phyloP scores from a whole-genome alignment of 108 stramenopile genomes.

The Stephanodiscus minutulus region DNA sequence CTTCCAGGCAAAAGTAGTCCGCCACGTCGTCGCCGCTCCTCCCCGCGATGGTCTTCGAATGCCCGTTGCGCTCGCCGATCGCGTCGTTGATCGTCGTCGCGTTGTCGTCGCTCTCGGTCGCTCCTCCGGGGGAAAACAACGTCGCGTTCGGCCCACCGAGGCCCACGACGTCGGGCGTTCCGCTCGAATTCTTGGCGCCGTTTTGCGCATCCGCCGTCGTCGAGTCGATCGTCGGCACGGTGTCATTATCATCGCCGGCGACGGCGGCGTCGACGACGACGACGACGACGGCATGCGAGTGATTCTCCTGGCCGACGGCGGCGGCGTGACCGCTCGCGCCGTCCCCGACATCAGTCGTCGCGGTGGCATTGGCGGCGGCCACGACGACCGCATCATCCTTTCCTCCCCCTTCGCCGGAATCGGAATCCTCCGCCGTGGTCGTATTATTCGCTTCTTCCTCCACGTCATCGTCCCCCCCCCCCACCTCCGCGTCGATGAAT shows the following conservation, averaged over 20 bases:
- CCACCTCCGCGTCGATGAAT: neutral
- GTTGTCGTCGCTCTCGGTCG: neutral
- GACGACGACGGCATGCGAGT: no score
- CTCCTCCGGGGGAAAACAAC: neutral
- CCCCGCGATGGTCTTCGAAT: neutral
- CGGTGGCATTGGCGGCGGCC: no score
- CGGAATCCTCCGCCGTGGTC: no score
- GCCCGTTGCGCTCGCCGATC: neutral
- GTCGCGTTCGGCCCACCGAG: neutral
- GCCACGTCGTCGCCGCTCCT: constrained; percentile 1
- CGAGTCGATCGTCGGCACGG: no score
- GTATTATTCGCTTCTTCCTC: no score
- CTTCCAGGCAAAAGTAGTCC: constrained; percentile 44
- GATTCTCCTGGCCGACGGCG: no score
- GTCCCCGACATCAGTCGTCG: no score
- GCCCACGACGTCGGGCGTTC: neutral
- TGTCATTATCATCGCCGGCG: neutral
- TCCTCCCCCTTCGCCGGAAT: no score
- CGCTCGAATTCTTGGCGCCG: neutral
- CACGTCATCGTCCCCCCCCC: neutral
- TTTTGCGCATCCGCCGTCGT: neutral
- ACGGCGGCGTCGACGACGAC: no score
- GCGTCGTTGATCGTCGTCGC: neutral
- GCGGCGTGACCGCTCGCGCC: no score
- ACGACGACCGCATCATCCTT: no score